Conservation (phyloP, 2,329 filamentous ascomycete species). For the Ophiostoma sp. region DNA sequence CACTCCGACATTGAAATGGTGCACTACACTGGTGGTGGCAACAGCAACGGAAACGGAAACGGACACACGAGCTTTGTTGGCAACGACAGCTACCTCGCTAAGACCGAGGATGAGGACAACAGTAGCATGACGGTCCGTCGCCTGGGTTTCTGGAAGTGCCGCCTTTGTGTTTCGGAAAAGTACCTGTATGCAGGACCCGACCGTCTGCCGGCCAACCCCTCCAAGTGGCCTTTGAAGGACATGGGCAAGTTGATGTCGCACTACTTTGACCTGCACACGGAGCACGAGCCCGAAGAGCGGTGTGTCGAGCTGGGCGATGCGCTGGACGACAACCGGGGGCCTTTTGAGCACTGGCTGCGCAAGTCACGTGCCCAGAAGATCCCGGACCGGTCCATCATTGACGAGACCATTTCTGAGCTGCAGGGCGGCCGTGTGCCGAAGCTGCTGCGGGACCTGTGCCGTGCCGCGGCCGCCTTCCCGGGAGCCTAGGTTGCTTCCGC, state of each 20-base stretch:
- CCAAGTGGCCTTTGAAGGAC: constrained; percentile 50
- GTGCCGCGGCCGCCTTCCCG: constrained; percentile 35
- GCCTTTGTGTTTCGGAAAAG: constrained; percentile 46
- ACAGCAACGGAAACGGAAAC: not conserved
- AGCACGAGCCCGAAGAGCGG: constrained; percentile 45
- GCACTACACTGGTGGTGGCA: not conserved
- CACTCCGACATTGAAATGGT: not conserved
- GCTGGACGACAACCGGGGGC: constrained; percentile 44
- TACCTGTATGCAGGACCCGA: constrained; percentile 44
- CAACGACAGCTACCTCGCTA: constrained; percentile 26
- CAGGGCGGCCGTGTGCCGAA: constrained; percentile 41
- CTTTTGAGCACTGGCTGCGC: constrained; percentile 51
- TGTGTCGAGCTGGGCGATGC: constrained; percentile 47
- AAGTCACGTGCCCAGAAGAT: constrained; percentile 43
- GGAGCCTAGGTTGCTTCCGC: constrained; percentile 6
- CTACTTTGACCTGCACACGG: constrained; percentile 48
- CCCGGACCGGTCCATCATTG: constrained; percentile 39
- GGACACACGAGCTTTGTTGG: no score
- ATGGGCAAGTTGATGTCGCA: constrained; percentile 50
- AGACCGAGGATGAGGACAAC: constrained; percentile 27
- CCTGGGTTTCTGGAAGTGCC: constrained; percentile 50
- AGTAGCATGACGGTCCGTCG: constrained; percentile 39
- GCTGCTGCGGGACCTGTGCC: constrained; percentile 32
- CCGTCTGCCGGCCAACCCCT: constrained; percentile 46
- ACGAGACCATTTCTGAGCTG: constrained; percentile 41